Evolutionary conservation across 306 rosid species (phyloP), one percentile per base, ranked within the genome.

Genomic region (Datisca glomerata): DNA sequence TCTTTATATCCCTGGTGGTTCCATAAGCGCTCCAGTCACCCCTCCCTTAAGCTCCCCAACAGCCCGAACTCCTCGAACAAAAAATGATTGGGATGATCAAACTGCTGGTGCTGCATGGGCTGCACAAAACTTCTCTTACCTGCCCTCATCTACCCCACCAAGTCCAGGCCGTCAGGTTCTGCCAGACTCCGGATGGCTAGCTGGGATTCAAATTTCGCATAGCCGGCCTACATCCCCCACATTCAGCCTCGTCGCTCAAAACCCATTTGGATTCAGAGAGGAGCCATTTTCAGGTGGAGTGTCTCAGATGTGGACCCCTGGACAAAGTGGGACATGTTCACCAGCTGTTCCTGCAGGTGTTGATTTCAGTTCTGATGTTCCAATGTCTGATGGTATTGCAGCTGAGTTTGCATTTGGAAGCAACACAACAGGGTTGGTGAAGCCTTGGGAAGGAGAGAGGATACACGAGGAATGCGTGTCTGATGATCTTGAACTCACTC

Each of bases 401-500:
- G 68, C 77, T 0, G 81, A 74, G 43, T 74, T 74, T 49, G 81
- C 81, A 18, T 74, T 74, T 44, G 76, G 76, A 9, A 48, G 73
- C 46, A 65, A 67, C 41, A 24, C 73, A 7, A 21, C 60, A 2
- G 77, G 81, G 24, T 50, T 74, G 34, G 81, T 74, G 29, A 74
- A 74, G 43, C 77, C 81, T 18, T 74, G 81, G 81, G 81, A 74
- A 59, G 81, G 81, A 58, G 81, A 74, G 61, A 61, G 70, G 41
- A 74, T 74, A 19, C 68, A 62, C n/a, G 81, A 74, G 70, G 81
- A 69, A 59, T 74, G 68, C 48, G 45, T 69, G 15, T 65, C 81
- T 3, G 81, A 74, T 51, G 81, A 74, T 66, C 81, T 74, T 18
- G 81, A 69, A 55, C 81, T 74, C 12, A 74, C 81, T 6, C 81